Percentiles rank a stretch among this genome's conserved stretches.
Evolutionary conservation across 2,329 filamentous ascomycete genomes (phyloP).

Genomic region (Pseudocercospora fijiensis): DNA sequence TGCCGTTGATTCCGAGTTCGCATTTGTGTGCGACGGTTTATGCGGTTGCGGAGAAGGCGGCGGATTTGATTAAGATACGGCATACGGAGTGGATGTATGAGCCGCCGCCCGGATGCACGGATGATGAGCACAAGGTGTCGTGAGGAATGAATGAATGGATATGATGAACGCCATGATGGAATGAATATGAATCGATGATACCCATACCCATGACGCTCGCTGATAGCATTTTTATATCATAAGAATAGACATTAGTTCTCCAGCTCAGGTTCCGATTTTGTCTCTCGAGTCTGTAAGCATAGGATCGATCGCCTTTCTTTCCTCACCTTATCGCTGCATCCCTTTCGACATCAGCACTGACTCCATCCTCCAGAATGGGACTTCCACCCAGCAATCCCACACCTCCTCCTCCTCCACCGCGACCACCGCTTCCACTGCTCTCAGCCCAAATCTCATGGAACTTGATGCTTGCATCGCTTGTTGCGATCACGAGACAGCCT

Average conservation of each 20-base stretch:
- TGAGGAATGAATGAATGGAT: not conserved
- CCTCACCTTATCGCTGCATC: conserved; percentile 42
- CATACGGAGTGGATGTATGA: conserved; percentile 2
- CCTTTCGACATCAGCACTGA: conserved; percentile 74
- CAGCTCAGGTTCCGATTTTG: not conserved
- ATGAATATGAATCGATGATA: not conserved
- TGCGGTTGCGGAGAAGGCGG: conserved; percentile 40
- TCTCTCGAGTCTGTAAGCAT: not conserved
- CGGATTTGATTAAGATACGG: conserved; percentile 33
- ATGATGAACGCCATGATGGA: not conserved
- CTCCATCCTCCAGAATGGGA: conserved; percentile 77
- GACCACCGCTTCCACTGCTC: conserved; percentile 39
- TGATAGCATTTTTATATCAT: not conserved
- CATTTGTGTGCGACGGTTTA: conserved; percentile 35
- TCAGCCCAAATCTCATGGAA: conserved; percentile 87
- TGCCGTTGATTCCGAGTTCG: conserved; percentile 28
- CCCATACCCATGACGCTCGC: not conserved
- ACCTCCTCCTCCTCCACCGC: conserved; percentile 27
- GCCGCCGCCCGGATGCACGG: not conserved
- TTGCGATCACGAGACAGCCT: conserved; percentile 85
- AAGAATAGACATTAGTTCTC: not conserved
- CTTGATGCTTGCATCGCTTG: conserved; percentile 87
- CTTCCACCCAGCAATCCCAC: conserved; percentile 67
- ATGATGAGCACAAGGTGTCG: not conserved
- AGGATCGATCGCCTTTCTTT: not conserved